phyloP scores from a whole-genome alignment of 1,284 basidiomycete genomes.

The Fomitopsis pinicola region DNA sequence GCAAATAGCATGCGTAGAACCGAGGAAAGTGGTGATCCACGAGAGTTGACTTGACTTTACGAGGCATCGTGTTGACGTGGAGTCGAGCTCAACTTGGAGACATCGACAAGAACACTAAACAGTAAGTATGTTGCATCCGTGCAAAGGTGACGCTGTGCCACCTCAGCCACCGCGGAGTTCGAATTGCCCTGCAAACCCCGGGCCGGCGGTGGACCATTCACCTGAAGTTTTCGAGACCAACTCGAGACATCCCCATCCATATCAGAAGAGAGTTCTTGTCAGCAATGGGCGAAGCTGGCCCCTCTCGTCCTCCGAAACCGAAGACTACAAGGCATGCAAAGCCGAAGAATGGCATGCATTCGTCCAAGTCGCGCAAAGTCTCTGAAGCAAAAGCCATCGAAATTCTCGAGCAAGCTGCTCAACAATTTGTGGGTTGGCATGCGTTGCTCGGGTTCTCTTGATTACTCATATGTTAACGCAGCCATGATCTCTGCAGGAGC shows the following conservation, averaged over 20 bases:
- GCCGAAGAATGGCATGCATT: conserved; percentile 14
- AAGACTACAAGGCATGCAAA: conserved; percentile 17
- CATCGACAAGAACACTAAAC: too few relatives aligned
- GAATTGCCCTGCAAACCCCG: too few relatives aligned
- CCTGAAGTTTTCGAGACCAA: too few relatives aligned
- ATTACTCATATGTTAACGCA: conserved; percentile 17
- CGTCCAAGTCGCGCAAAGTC: conserved; percentile 39
- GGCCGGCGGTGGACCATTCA: too few relatives aligned
- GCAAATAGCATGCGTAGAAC: conserved; percentile 88
- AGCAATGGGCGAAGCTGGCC: not conserved
- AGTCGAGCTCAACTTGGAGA: too few relatives aligned
- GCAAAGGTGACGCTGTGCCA: too few relatives aligned
- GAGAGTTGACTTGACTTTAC: conserved; percentile 33
- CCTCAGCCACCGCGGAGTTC: too few relatives aligned
- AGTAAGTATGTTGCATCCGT: too few relatives aligned
- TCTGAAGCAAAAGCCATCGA: conserved; percentile 53
- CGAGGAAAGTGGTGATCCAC: conserved; percentile 61
- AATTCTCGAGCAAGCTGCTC: conserved; percentile 46
- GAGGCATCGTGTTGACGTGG: conserved; percentile 11
- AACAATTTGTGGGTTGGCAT: conserved; percentile 49
- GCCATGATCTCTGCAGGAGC: conserved; percentile 34
- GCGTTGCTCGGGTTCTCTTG: not conserved
- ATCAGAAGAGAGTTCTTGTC: too few relatives aligned
- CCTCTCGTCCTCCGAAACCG: not conserved
- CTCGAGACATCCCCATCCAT: too few relatives aligned